Evolutionary conservation across 2,329 filamentous ascomycete species (phyloP), one percentile per base, ranked within the genome.

Genomic region (Botrytis tulipae): DNA sequence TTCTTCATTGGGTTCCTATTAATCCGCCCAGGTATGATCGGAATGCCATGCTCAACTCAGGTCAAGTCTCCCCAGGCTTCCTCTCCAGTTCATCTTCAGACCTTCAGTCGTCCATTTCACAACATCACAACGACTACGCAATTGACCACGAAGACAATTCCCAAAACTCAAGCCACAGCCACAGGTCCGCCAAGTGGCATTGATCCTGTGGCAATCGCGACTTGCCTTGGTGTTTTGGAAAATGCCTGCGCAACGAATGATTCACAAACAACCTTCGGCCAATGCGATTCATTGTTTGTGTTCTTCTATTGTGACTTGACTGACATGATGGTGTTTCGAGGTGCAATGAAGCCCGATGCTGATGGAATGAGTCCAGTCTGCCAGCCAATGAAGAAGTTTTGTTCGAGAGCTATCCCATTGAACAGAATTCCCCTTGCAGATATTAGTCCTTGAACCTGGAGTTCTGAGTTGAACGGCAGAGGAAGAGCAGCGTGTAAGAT

Each of bases 261-360:
- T 29, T 14, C 62, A 20, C 40, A 29, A 6, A 72, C 40, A 18
- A 40, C 62, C 37, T 60, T 72, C 35, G 62, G 62, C 1, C 22
- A 72, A 40, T 72, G 62, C 25, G 71, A 68, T 67, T 40, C 40
- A 42, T 42, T 72, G 22, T 68, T 44, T 16, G 62, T 46, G 22
- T 60, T 57, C 32, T 68, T 59, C 29, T 60, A 68, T 32, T 72
- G 62, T 46, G 37, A 67, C 10, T 60, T 60, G 40, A 72, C 37
- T 6, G 48, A 59, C 9, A 68, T 60, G 71, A 59, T 42, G 46
- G 40, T n/a, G 48, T 54, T 59, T 46, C 48, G 32, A 25, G 70
- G n/a, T 72, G 37, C 46, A 20, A 59, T 67, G 48, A 14, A 48
- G 37, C 29, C 35, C 42, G 62, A 67, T 72, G 40, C 48, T 7